These are phyloP conservation scores for Centella asiatica DNA, from an alignment of 129 eudicot species.

Conservation along the genomic window DNA sequence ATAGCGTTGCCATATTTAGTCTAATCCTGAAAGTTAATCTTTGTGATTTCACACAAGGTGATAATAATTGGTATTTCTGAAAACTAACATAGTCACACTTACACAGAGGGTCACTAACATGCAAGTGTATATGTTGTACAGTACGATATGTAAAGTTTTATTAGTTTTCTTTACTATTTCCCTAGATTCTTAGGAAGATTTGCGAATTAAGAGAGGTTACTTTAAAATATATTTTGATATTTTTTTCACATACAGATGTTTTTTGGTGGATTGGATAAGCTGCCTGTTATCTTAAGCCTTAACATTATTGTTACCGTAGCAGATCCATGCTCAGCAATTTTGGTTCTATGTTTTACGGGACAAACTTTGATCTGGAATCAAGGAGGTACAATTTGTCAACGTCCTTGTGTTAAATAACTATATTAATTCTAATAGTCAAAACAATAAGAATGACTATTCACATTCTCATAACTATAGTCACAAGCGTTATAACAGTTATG, in stretches of 20 bases:
- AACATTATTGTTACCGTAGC: constrained; percentile 55
- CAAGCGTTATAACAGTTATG: too few relatives aligned
- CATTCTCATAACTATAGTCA: too few relatives aligned
- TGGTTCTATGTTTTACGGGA: constrained; percentile 68
- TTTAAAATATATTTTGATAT: neutral
- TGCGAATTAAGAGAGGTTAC: neutral
- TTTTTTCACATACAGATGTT: constrained; percentile 48
- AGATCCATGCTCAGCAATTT: constrained; percentile 88
- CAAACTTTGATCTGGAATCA: constrained; percentile 82
- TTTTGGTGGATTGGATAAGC: constrained; percentile 77
- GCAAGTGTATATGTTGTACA: neutral
- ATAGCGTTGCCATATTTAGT: too few relatives aligned
- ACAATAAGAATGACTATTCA: too few relatives aligned
- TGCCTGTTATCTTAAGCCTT: constrained; percentile 70
- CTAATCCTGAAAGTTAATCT: neutral
- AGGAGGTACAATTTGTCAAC: constrained; percentile 54
- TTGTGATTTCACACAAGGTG: neutral
- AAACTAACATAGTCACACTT: neutral
- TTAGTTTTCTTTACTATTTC: too few relatives aligned
- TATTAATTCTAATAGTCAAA: too few relatives aligned
- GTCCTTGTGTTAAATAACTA: too few relatives aligned
- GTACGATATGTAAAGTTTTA: neutral
- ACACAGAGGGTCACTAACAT: too few relatives aligned
- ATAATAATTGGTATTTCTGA: too few relatives aligned
- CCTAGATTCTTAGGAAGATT: too few relatives aligned